Evolutionary conservation across 2,329 filamentous ascomycete genomes (phyloP).

Genomic region (Pseudogymnoascus sp.): DNA sequence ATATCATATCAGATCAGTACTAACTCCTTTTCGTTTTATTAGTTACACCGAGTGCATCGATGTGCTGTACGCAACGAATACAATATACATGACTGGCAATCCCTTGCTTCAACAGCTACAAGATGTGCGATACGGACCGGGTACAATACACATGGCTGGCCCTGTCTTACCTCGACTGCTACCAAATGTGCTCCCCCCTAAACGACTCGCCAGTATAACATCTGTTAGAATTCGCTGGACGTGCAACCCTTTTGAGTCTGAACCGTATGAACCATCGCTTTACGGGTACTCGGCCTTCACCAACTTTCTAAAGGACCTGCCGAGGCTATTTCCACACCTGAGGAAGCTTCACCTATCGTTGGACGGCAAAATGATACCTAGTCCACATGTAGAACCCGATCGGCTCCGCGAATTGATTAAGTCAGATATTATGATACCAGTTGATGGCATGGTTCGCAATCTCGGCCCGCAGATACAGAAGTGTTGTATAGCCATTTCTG

Average conservation of each 20-base stretch:
- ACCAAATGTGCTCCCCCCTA: background rate
- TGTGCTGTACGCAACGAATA: background rate
- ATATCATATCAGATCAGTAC: background rate
- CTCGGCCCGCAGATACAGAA: background rate
- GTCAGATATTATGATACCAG: background rate
- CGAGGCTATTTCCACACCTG: background rate
- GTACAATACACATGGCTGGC: background rate
- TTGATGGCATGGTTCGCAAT: background rate
- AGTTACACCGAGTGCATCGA: background rate
- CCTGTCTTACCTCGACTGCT: background rate
- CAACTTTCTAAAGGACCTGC: background rate
- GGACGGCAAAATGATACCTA: background rate
- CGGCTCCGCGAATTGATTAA: background rate
- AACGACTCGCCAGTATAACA: background rate
- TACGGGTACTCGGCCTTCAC: background rate
- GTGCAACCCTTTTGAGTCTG: background rate
- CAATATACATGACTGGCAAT: background rate
- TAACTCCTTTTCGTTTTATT: background rate
- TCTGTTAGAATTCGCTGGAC: background rate
- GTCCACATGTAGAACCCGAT: background rate
- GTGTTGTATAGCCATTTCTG: background rate
- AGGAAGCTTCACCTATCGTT: background rate
- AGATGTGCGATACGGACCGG: background rate
- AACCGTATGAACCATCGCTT: background rate
- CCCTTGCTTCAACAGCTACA: background rate